These are phyloP conservation scores for Prunus kanzakura DNA, from an alignment of 306 rosid genomes.

Conservation along the genomic window DNA sequence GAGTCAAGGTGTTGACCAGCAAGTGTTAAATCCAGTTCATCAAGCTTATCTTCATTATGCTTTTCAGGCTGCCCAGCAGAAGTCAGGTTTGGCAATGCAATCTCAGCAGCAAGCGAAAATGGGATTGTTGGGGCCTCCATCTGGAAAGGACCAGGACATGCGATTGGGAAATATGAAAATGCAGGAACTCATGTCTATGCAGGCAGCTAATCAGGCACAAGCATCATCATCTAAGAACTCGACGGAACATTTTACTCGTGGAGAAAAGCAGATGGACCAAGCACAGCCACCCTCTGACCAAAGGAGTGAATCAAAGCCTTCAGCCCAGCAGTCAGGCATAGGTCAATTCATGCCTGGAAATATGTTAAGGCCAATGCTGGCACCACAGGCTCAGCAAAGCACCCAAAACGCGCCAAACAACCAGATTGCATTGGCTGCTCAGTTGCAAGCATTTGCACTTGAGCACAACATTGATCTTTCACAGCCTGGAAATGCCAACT, in stretches of 20 bases:
- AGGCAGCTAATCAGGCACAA: conserved; percentile 58
- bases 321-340: conserved; percentile 43
- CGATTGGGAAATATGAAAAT: conserved; percentile 68
- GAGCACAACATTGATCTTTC: conserved; percentile 82
- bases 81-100: conserved; percentile 69
- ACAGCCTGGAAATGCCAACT: conserved; percentile 65
- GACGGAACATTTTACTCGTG: conserved; percentile 61
- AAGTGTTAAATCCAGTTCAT: conserved; percentile 59
- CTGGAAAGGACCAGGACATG: conserved; percentile 77
- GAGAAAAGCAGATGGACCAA: conserved; percentile 76
- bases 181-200: conserved; percentile 74
- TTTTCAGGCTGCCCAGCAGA: conserved; percentile 74
- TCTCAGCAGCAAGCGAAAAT: conserved; percentile 77
- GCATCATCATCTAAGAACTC: conserved; percentile 58
- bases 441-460: conserved; percentile 78
- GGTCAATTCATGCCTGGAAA: conserved; percentile 70
- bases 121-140: conserved; percentile 65
- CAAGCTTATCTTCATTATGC: conserved; percentile 88
- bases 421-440: conserved; percentile 62
- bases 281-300: conserved; percentile 62
- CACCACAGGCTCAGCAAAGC: conserved; percentile 56
- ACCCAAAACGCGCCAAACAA: conserved; percentile 55
- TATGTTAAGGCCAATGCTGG: conserved; percentile 57
- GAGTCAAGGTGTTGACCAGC: conserved; percentile 79
- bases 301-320: conserved; percentile 60